Evolutionary conservation across 495 filamentous ascomycete species (phyloP).

Genomic region (Penicillium samsonianum): DNA sequence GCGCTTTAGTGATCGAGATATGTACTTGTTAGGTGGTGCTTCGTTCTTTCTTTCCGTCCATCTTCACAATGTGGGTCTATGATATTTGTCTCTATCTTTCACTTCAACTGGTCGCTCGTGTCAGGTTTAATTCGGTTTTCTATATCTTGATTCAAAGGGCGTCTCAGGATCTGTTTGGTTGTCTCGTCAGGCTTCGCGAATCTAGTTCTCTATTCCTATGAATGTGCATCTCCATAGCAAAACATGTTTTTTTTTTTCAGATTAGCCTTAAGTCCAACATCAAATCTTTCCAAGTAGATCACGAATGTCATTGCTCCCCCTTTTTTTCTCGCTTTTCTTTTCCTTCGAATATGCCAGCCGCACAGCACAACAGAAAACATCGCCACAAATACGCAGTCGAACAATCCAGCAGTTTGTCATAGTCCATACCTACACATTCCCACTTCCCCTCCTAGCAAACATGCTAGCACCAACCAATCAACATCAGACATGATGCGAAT

Average conservation of each 20-base stretch:
- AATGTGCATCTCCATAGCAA: not conserved
- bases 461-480: not conserved
- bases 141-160: not conserved
- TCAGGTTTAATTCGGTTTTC: not conserved
- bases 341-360: no score
- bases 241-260: not conserved
- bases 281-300: not conserved
- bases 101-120: constrained; percentile 1
- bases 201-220: not conserved
- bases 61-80: constrained; percentile 1
- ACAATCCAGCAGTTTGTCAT: not conserved
- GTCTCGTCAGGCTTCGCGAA: not conserved
- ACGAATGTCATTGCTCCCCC: no score
- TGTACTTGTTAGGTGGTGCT: constrained; percentile 2
- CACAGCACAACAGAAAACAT: not conserved
- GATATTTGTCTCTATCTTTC: constrained; percentile 1
- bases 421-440: not conserved
- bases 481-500: not conserved
- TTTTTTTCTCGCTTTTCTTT: no score
- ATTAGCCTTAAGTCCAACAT: not conserved
- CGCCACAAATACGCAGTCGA: not conserved
- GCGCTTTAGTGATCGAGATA: constrained; percentile 55
- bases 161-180: not conserved
- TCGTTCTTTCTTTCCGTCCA: not conserved
- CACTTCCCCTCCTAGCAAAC: not conserved